A percentile compares a stretch with the other conserved stretches of the same genome.
Evolutionary conservation across 352 stramenopile genomes (phyloP).

Genomic region (Phytophthora lateralis): DNA sequence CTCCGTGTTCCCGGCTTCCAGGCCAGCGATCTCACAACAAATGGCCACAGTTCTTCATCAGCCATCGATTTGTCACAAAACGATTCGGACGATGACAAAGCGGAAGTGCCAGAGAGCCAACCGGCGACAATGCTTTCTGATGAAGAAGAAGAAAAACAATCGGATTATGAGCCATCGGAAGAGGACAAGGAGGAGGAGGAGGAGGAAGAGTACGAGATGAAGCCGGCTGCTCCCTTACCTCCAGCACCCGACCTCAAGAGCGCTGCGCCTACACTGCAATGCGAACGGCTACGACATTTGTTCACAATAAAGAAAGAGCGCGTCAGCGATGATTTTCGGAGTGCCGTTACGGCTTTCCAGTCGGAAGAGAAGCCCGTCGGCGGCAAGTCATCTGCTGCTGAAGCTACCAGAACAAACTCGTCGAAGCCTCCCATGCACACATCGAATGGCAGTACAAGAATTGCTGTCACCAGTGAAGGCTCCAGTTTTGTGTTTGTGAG

Average conservation of each 20-base stretch:
- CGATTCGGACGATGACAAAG: constrained; percentile 23
- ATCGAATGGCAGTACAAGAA: constrained; percentile 12
- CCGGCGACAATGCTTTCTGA: constrained; percentile 14
- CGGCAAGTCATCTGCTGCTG: constrained; percentile 6
- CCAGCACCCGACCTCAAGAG: constrained; percentile 11
- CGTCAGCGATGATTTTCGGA: constrained; percentile 56
- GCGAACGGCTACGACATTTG: constrained; percentile 12
- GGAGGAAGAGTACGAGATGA: constrained; percentile 48
- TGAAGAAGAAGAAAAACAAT: constrained; percentile 33
- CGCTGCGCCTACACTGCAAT: constrained; percentile 4
- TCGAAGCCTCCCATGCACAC: constrained; percentile 25
- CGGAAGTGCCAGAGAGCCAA: constrained; percentile 22
- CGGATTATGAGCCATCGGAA: background rate
- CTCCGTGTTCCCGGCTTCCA: constrained; percentile 32
- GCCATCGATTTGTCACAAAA: constrained; percentile 18
- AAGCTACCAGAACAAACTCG: constrained; percentile 8
- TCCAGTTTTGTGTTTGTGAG: constrained; percentile 59
- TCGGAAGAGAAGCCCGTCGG: constrained; percentile 18
- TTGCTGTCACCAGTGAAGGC: background rate
- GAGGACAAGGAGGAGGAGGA: constrained; percentile 12
- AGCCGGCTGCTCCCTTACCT: constrained; percentile 28
- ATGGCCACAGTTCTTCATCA: background rate
- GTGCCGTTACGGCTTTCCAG: constrained; percentile 54
- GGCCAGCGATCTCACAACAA: background rate
- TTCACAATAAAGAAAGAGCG: constrained; percentile 37